Percentiles rank a stretch among this genome's conserved stretches.
phyloP scores from a whole-genome alignment of 495 filamentous ascomycete genomes.

The Xylona heveae region DNA sequence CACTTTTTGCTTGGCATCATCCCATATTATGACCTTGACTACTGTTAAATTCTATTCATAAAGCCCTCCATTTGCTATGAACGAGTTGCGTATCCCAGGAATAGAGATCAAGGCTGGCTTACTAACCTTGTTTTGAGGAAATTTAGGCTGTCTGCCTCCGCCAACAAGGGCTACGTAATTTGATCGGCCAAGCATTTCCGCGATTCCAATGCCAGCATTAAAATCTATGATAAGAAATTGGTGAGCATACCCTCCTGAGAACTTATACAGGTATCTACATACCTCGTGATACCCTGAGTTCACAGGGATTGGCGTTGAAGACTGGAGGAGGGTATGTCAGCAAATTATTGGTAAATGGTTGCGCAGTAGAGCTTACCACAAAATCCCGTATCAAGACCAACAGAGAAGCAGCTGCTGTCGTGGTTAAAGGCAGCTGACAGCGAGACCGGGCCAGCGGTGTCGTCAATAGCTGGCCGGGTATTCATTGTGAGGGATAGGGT shows the following conservation, averaged over 20 bases:
- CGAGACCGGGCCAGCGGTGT: conserved; percentile 47
- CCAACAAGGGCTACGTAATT: conserved; percentile 83
- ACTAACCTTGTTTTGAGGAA: conserved; percentile 64
- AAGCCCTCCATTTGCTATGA: too few species aligned
- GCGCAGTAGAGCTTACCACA: conserved; percentile 38
- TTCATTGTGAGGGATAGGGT: conserved; percentile 58
- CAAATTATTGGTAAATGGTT: neutral
- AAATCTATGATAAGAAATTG: conserved; percentile 34
- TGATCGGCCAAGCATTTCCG: conserved; percentile 70
- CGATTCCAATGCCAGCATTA: conserved; percentile 64
- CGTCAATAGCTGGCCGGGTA: conserved; percentile 68
- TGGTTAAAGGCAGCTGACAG: conserved; percentile 75
- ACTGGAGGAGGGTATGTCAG: conserved; percentile 25
- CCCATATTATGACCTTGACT: conserved; percentile 66
- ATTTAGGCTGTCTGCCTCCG: conserved; percentile 71
- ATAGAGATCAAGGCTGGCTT: conserved; percentile 2
- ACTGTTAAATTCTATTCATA: too few species aligned
- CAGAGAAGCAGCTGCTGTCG: conserved; percentile 71
- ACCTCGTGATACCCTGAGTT: conserved; percentile 49
- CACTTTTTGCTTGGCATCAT: conserved; percentile 58
- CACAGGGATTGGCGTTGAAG: conserved; percentile 56
- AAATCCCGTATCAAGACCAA: conserved; percentile 72
- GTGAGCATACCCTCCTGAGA: too few species aligned
- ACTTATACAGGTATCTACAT: too few species aligned
- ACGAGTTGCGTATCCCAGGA: too few species aligned